Evolutionary conservation across 495 filamentous ascomycete genomes (phyloP), one percentile per base, ranked within the genome.

Genomic region (Aspergillus kassunensis): DNA sequence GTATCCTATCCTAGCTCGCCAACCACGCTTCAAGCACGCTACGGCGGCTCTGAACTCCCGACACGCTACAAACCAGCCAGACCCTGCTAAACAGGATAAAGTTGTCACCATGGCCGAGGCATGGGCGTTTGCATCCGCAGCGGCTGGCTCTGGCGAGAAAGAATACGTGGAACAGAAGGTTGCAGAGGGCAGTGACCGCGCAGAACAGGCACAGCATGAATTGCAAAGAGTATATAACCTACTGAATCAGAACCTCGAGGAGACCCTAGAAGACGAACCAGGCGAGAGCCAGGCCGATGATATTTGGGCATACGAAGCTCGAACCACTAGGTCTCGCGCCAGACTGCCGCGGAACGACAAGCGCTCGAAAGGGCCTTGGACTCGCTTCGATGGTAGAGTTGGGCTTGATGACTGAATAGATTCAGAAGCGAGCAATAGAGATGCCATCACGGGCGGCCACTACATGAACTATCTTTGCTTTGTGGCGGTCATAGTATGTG

Each of bases 1-100:
- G 33, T 81, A 86, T 48, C 82, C 85, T 1, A 62, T 81, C 37
- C 71, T 76, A 1, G 66, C 70, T 15, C 66, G 62, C 12, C 74
- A 76, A 47, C 58, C 68, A 9, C 70, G 68, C n/a, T 72, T 74
- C 61, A 73, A 72, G 51, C 65, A 72, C 31, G 64, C 66, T n/a
- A 60, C 68, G 3, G 63, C 66, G 10, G 62, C 64, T 6, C 57
- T 74, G 3, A 61, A 51, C 19, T 56, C 62, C 6, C 62, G 71
- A 20, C 51, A 49, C 43, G 44, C 44, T 40, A 16, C 51, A 0
- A 58, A 58, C 19, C 31, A 45, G 24, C 16, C 50, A 13, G 63
- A 67, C 20, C 40, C 49, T 12, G 50, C 34, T 9, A 56, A 56
- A 18, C 36, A 57, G 0, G 73, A 74, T 39, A 68, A 74, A 34